Evolutionary conservation across 441 rosid species (phyloP), one percentile per base, ranked within the genome.

Genomic region (Biscutella laevigata): DNA sequence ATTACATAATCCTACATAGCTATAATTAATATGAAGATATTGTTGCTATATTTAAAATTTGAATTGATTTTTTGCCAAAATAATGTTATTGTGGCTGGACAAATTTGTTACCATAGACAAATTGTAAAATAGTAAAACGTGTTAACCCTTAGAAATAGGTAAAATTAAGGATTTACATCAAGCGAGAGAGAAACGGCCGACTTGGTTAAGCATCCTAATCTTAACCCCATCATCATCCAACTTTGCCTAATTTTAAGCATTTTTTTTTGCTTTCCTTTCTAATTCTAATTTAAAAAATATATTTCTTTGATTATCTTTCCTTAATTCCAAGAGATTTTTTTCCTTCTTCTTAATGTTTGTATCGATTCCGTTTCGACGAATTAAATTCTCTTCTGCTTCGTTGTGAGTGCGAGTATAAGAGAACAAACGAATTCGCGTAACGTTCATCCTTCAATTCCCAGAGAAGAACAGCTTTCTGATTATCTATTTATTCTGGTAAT

Each of bases 121-220:
- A 50, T 36, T 63, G 68, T 54, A 38, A 46, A 54, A 30, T 38
- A 24, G 28, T 16, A 46, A 47, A 54, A 41, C 11, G 40, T 11
- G 48, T 45, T 53, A 53, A 36, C 8, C 49, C 66, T 25, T 4
- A 46, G 58, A 53, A 66, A 11, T 44, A 52, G 50, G 61, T 37
- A 52, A 51, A 19, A 11, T 37, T 52, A 52, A 45, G 45, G 56
- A 66, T 66, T 52, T 43, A 59, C 33, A 53, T 37, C 39, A 53
- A 22, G 34, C 29, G 64, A 65, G 57, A 59, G 26, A 53, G 39
- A 38, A 38, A 44, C 43, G 70, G 59, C 59, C 60, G 51, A 59
- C 66, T 66, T 53, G 33, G 61, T 58, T 65, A 65, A 17, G 36
- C 70, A 64, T 48, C 54, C 70, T 59, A 51, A 66, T 58, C 61